These are phyloP conservation scores for Corymbia calophylla DNA, from an alignment of 441 rosid species.

Conservation along the genomic window DNA sequence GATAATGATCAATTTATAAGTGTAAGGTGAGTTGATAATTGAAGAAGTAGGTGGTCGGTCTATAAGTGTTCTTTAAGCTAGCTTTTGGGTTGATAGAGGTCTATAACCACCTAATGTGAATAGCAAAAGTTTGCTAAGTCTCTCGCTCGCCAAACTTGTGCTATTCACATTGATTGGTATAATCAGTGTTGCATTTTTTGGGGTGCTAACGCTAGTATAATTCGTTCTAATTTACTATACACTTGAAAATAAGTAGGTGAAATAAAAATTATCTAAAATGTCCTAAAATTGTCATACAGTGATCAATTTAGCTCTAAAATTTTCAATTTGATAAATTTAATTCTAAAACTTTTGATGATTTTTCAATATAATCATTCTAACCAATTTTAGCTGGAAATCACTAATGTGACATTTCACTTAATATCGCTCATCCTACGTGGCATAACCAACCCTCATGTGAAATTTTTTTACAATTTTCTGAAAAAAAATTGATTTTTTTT, in stretches of 20 bases:
- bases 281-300: not conserved
- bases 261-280: not conserved
- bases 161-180: not conserved
- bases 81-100: too few relatives aligned
- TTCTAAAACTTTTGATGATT: not conserved
- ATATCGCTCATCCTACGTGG: fast-evolving
- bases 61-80: too few relatives aligned
- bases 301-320: not conserved
- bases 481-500: not conserved
- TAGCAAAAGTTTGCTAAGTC: not conserved
- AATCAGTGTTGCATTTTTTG: too few relatives aligned
- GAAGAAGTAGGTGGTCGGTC: too few relatives aligned
- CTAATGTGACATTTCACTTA: fast-evolving
- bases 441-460: not conserved
- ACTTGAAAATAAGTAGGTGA: not conserved
- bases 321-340: not conserved
- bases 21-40: too few relatives aligned
- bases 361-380: not conserved
- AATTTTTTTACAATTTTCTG: fast-evolving
- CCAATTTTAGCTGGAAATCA: fast-evolving
- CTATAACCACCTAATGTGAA: too few relatives aligned
- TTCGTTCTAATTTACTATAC: not conserved
- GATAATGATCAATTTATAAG: too few relatives aligned
- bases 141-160: not conserved
- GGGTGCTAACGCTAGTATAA: not conserved